Conservation (phyloP, 2,329 filamentous ascomycete genomes). For the Fusarium lyarnte region DNA sequence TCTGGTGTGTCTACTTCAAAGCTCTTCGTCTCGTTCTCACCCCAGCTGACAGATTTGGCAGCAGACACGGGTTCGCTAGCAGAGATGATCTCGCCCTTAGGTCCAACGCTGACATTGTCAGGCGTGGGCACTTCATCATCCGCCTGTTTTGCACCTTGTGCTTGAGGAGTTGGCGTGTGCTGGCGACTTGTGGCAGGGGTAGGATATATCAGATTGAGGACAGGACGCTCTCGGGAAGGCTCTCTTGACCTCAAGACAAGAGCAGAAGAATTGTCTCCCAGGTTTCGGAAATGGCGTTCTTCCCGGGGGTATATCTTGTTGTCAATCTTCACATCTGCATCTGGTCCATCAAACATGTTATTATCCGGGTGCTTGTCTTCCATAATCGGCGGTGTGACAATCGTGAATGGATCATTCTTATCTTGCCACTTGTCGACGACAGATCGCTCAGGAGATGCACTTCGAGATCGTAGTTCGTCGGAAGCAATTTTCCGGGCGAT, state of each 20-base stretch:
- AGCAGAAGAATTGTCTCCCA: constrained; percentile 38
- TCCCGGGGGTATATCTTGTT: constrained; percentile 66
- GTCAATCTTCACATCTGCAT: constrained; percentile 72
- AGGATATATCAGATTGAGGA: constrained; percentile 69
- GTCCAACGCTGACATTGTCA: constrained; percentile 51
- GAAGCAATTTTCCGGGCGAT: constrained; percentile 63
- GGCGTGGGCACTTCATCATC: constrained; percentile 29
- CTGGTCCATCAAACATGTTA: constrained; percentile 64
- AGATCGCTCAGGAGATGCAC: constrained; percentile 61
- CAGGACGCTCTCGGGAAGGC: constrained; percentile 63
- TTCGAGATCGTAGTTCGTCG: constrained; percentile 64
- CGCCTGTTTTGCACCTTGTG: constrained; percentile 27
- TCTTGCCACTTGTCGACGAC: constrained; percentile 64
- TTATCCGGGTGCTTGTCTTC: constrained; percentile 54
- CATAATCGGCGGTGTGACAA: constrained; percentile 66
- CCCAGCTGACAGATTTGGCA: constrained; percentile 71
- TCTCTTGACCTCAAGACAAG: constrained; percentile 58
- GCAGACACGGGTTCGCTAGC: constrained; percentile 30
- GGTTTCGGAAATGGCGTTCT: constrained; percentile 51
- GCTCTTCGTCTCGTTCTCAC: constrained; percentile 70
- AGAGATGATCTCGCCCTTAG: constrained; percentile 55
- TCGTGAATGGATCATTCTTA: constrained; percentile 52
- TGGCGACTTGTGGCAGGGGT: constrained; percentile 59
- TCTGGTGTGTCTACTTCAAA: constrained; percentile 70
- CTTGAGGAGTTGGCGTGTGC: constrained; percentile 55